Conservation (phyloP, 192 early-diverging fungal species). For the Coemansia sp. region DNA sequence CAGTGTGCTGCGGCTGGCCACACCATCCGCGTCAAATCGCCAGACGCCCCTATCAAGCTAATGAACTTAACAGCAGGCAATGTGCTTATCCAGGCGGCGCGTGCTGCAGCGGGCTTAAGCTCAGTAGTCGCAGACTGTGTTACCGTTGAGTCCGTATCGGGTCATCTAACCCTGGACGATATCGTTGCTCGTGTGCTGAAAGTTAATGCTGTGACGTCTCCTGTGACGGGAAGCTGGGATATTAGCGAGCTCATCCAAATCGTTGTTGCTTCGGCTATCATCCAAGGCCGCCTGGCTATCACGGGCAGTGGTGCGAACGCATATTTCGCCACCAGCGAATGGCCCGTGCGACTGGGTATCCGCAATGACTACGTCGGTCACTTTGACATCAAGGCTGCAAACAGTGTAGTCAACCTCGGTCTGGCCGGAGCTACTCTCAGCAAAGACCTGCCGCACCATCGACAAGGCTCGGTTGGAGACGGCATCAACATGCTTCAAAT, state of each 20-base stretch:
- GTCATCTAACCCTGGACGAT: slow-evolving; percentile 6
- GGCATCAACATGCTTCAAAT: slow-evolving; percentile 12
- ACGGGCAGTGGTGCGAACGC: slow-evolving; percentile 2
- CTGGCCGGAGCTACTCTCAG: slow-evolving; percentile 6
- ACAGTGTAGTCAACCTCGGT: slow-evolving; percentile 22
- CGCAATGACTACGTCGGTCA: slow-evolving; percentile 15
- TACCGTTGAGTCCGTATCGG: slow-evolving; percentile 1
- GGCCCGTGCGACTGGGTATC: slow-evolving; percentile 24
- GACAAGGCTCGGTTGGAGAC: slow-evolving; percentile 20
- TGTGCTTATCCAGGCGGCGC: neutral
- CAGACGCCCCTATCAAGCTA: slow-evolving; percentile 9
- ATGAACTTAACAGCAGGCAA: neutral
- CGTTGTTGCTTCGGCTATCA: slow-evolving; percentile 13
- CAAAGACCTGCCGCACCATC: slow-evolving; percentile 4
- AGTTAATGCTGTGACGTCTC: slow-evolving; percentile 6
- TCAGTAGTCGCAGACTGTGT: slow-evolving; percentile 1
- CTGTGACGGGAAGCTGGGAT: slow-evolving; percentile 23
- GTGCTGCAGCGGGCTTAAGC: neutral
- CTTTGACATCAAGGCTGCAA: slow-evolving; percentile 24
- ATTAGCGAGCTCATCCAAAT: slow-evolving; percentile 11
- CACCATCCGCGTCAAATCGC: slow-evolving; percentile 13
- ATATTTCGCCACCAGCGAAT: slow-evolving; percentile 10
- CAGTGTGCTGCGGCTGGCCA: slow-evolving; percentile 8
- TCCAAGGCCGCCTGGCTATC: slow-evolving; percentile 11
- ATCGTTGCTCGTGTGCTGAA: slow-evolving; percentile 10